Percentiles rank a stretch among this genome's conserved stretches.
Conservation (phyloP, 1,284 basidiomycete genomes). For the Rhodotorula mucilaginosa region DNA sequence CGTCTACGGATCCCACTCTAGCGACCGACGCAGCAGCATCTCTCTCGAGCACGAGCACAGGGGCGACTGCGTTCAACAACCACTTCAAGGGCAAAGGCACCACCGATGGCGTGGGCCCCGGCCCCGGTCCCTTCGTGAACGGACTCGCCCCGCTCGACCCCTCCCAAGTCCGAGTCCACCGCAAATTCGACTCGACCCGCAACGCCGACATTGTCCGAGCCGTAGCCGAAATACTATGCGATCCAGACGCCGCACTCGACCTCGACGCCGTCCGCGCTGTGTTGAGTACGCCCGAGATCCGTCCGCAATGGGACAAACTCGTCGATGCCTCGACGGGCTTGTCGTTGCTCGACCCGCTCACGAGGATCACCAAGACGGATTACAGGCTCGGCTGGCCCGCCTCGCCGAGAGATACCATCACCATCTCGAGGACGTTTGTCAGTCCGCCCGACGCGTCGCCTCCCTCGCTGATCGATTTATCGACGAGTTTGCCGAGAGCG, state of each 20-base stretch:
- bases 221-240: constrained; percentile 69
- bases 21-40: background rate
- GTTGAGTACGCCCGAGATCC: constrained; percentile 58
- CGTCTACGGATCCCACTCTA: constrained; percentile 28
- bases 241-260: constrained; percentile 49
- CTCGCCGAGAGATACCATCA: constrained; percentile 88
- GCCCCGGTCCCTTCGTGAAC: constrained; percentile 7
- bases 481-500: constrained; percentile 91
- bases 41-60: background rate
- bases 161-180: constrained; percentile 52
- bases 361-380: constrained; percentile 81
- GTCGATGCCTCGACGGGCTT: constrained; percentile 80
- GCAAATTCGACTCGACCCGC: constrained; percentile 44
- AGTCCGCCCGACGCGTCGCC: background rate
- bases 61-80: background rate
- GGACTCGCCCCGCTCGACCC: constrained; percentile 46
- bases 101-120: background rate
- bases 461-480: constrained; percentile 70
- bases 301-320: constrained; percentile 65
- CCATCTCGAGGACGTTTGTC: constrained; percentile 76
- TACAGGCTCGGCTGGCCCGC: constrained; percentile 95
- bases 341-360: constrained; percentile 81
- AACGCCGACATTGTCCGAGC: constrained; percentile 76
- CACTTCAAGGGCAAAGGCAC: background rate
- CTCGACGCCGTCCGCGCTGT: constrained; percentile 80